Evolutionary conservation across 768 basidiomycete genomes (phyloP), one percentile per base, ranked within the genome.

Genomic region (Lactarius quietus): DNA sequence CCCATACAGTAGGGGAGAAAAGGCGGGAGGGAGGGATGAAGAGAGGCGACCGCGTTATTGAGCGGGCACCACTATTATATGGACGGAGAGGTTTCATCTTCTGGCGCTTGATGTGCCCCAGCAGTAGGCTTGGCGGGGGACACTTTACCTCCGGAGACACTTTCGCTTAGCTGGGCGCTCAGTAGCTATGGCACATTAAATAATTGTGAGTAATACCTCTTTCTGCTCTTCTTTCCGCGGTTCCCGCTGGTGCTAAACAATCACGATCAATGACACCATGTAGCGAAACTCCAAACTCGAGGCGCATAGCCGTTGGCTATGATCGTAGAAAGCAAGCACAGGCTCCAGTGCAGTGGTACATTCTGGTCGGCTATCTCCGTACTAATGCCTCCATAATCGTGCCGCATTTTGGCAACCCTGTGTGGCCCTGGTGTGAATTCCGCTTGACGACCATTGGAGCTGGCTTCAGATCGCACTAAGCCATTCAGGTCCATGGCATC

Each of bases 151-250:
- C 31, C 31, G 29, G 18, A n/a, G n/a, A 33, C 53, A 33, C 31
- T 28, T 54, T 54, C 53, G 53, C 29, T 54, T 54, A 54, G 53
- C 53, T n/a, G 53, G 18, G 53, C 53, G 53, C 53, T 54, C 31
- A 20, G 31, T 33, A 29, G 18, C 53, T 10, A 23, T 26, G 14
- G 10, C 18, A 23, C n/a, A 48, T 48, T 48, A 48, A 51, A 45
- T 14, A 17, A 26, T 51, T 14, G 48, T 51, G 14, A 17, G 39
- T 12, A 41, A 3, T 12, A 38, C 4, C 1, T 4, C 23, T 26
- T 10, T 33, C 53, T 20, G 29, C 29, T 31, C 28, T 31, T 53
- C 28, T 53, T 28, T 54, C 52, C 52, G 52, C 7, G 26, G 28
- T 33, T 54, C 53, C 31, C 29, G 29, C 18, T 54, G 7, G 31